Evolutionary conservation across 805 yeast genomes (phyloP).

Genomic region (Pichia rugopelliculosa): DNA sequence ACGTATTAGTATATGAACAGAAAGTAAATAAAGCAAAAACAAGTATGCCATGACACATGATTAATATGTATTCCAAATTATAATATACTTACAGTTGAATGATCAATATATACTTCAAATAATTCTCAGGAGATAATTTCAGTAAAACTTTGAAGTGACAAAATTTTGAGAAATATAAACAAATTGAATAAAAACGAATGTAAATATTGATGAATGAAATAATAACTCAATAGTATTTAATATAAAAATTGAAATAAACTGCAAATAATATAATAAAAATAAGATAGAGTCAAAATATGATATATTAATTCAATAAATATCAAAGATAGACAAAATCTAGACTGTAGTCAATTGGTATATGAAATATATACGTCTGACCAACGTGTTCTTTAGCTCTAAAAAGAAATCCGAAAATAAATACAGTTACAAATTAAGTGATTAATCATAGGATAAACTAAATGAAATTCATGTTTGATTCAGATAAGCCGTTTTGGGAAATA

Average conservation of each 20-base stretch:
- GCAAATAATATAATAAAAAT: not conserved
- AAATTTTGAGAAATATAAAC: not conserved
- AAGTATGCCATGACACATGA: not conserved
- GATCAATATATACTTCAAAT: not conserved
- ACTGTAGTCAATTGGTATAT: not conserved
- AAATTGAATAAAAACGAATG: not conserved
- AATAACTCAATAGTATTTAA: not conserved
- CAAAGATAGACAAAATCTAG: conserved; percentile 4
- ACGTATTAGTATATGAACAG: not conserved
- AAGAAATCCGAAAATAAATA: not conserved
- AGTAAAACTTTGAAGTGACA: not conserved
- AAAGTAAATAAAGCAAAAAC: not conserved
- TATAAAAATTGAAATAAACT: not conserved
- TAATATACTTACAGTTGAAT: not conserved
- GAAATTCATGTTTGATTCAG: not conserved
- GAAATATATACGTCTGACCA: not conserved
- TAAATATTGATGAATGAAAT: not conserved
- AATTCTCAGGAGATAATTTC: not conserved
- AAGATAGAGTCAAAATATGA: conserved; percentile 4
- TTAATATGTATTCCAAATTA: not conserved
- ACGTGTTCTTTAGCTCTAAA: not conserved
- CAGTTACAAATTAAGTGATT: not conserved
- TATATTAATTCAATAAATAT: conserved; percentile 12
- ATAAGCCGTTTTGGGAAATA: conserved; percentile 5
- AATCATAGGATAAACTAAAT: not conserved